Evolutionary conservation across 148 eudicot genomes (phyloP), one percentile per base, ranked within the genome.

Genomic region (Persicaria tinctoria): DNA sequence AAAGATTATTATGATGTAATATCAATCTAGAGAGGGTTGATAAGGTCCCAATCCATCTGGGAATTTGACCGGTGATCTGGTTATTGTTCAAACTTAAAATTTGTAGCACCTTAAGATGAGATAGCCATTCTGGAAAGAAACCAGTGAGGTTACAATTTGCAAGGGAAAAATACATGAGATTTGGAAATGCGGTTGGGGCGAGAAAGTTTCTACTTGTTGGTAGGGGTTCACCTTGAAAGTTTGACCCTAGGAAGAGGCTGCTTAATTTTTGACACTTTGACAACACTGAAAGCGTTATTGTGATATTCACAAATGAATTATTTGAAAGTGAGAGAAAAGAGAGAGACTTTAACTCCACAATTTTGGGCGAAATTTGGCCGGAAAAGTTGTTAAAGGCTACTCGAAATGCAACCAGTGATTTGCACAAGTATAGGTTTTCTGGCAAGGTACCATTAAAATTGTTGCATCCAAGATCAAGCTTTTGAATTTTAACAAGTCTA

Each of bases 391-490:
- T 91, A 59, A 78, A 62, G 46, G 91, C 87, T 72, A 93, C 82
- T 57, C 98, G 88, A 73, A 93, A 27, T 51, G 97, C 98, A 56
- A 82, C 80, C 23, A 93, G 80, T 11, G 89, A 85, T 79, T 85
- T 89, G 91, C 97, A 91, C 12, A 78, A 85, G 77, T 83, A 91
- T 77, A 93, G 80, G 74, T 83, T 89, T 5, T 73, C 74, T 8
- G 97, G 97, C 75, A 93, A 70, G 17, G 77, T 77, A 49, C 98
- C 98, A 0, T 70, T 75, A 71, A 93, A 88, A 44, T 57, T 49
- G 72, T 93, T 93, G 75, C 89, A 84, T 63, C 97, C 92, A 3
- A 93, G 87, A 83, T 93, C 98, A 70, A 93, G 78, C 16, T 75
- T 82, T 73, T 73, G 70, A 68, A 91, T 90, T 17, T 73, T 82